Evolutionary conservation across 345 rosid genomes (phyloP), one percentile per base, ranked within the genome.

Genomic region (Populus euphratica): DNA sequence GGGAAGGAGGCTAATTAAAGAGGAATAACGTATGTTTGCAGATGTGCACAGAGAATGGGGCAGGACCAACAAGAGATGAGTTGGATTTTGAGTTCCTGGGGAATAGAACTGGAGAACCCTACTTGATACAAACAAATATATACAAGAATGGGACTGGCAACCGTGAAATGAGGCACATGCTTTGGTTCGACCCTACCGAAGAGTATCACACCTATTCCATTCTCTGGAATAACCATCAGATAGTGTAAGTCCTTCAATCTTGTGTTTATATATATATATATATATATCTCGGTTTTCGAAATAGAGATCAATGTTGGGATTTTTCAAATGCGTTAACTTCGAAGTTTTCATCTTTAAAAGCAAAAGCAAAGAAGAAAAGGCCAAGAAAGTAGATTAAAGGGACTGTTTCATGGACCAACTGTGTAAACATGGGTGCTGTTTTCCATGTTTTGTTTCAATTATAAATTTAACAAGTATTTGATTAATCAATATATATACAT

Each of bases 41-140:
- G 99, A 95, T 95, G 99, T 95, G 99, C 54, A 80, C 96, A 5
- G 98, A 91, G 85, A 88, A 90, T 76, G 98, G 96, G 9, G 97
- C 98, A 25, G 97, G 99, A 69, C 98, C 98, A 73, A 88, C 88
- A 66, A 90, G 99, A 75, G 99, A 96, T 82, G 99, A 96, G 83
- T 49, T 96, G 73, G 99, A 96, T 77, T 86, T 96, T 71, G 99
- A 96, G 87, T 96, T 96, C 90, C 68, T 96, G 82, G 99, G 99
- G 69, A 96, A 96, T 52, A 89, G 98, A 80, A 92, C 86, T 4
- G 98, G 99, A 31, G 75, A 96, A 33, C 99, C 99, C 0, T 96
- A 93, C 73, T 72, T 96, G 67, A 87, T 96, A 38, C 99, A 96
- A 73, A 96, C 99, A 70, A 96, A 96, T 79, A 87, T 96, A 39